Percentiles rank a stretch among this genome's conserved stretches.
Evolutionary conservation across 345 rosid species (phyloP).

Genomic region (Moricandia arvensis): DNA sequence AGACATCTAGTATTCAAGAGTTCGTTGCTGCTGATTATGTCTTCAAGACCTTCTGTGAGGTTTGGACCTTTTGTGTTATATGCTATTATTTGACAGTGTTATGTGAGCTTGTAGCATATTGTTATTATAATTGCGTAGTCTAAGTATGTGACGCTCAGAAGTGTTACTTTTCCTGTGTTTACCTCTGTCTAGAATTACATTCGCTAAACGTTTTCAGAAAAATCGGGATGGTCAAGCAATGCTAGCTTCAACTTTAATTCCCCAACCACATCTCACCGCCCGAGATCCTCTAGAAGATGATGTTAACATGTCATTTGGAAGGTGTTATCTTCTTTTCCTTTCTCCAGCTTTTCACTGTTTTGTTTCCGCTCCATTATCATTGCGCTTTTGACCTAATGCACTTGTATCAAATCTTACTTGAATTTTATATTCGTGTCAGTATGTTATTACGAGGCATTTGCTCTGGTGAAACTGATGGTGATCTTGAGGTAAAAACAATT

Average conservation of each 20-base stretch:
- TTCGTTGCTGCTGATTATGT: constrained; percentile 88
- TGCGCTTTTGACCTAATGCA: constrained; percentile 3
- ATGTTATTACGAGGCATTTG: constrained; percentile 88
- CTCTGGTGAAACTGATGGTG: constrained; percentile 79
- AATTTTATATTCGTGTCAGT: constrained; percentile 47
- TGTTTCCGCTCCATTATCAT: not conserved
- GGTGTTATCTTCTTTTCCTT: constrained; percentile 47
- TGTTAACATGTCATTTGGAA: constrained; percentile 95
- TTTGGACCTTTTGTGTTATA: constrained; percentile 36
- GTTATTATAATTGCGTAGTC: not conserved
- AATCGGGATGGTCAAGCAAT: constrained; percentile 86
- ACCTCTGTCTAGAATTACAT: constrained; percentile 22
- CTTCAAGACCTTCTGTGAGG: constrained; percentile 93
- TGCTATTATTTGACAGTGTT: not conserved
- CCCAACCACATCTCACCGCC: constrained; percentile 61
- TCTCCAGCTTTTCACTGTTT: not conserved
- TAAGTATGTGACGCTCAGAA: not conserved
- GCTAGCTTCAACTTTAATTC: constrained; percentile 93
- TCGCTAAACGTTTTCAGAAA: constrained; percentile 44
- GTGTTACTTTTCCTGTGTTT: constrained; percentile 13
- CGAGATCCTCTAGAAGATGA: constrained; percentile 79
- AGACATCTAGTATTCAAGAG: constrained; percentile 84
- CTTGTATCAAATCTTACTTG: not conserved
- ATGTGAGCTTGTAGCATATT: not conserved
- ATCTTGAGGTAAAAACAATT: constrained; percentile 73